These are phyloP conservation scores for Trichosporon sp. DNA, from an alignment of 1,284 basidiomycete species.

Conservation along the genomic window DNA sequence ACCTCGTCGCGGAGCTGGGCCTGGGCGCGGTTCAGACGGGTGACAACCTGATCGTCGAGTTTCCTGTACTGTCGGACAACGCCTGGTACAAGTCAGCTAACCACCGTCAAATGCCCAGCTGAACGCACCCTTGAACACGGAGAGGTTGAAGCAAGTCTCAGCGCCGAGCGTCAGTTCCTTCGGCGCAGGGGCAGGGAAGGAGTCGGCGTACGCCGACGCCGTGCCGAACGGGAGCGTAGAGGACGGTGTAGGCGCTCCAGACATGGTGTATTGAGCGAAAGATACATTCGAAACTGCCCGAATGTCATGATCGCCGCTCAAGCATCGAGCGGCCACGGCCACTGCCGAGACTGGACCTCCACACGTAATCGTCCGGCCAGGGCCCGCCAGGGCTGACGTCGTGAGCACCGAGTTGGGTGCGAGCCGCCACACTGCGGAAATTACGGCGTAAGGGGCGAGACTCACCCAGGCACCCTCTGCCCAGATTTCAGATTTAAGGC, in stretches of 20 bases:
- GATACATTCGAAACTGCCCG: background rate
- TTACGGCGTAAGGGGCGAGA: constrained; percentile 18
- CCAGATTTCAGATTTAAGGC: constrained; percentile 15
- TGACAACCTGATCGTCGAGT: constrained; percentile 77
- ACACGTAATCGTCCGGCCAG: constrained; percentile 15
- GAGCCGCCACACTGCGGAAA: constrained; percentile 17
- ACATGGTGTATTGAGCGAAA: constrained; percentile 24
- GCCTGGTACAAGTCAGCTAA: constrained; percentile 60
- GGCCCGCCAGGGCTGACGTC: background rate
- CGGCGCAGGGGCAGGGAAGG: constrained; percentile 53
- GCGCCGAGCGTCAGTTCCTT: constrained; percentile 48
- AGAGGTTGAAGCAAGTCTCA: constrained; percentile 72
- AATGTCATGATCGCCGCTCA: background rate
- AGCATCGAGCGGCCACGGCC: background rate
- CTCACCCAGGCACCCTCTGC: constrained; percentile 3
- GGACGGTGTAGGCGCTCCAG: constrained; percentile 34
- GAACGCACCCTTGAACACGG: constrained; percentile 74
- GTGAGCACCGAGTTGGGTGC: background rate
- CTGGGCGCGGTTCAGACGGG: constrained; percentile 78
- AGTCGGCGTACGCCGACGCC: constrained; percentile 55
- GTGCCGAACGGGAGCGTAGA: constrained; percentile 46
- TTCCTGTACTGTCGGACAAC: constrained; percentile 81
- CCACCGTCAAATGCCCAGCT: background rate
- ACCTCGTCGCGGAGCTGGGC: constrained; percentile 71
- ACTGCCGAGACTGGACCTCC: constrained; percentile 5